phyloP scores from a whole-genome alignment of 1,284 basidiomycete species.

The Irpex rosettiformis region DNA sequence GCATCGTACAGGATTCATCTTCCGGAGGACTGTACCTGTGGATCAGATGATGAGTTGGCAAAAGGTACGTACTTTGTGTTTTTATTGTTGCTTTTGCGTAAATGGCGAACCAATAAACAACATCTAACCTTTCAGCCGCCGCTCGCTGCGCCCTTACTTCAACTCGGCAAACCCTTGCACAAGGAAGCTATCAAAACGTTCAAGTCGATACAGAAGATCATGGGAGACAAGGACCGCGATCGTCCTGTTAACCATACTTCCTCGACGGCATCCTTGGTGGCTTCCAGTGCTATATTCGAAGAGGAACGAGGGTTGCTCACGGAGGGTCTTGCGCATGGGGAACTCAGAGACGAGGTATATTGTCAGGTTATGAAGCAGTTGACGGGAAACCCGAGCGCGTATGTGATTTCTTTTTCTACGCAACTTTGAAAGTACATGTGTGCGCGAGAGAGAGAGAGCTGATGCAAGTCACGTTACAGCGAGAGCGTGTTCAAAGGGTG shows the following conservation, averaged over 20 bases:
- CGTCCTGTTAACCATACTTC: conserved; percentile 58
- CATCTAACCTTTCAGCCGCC: conserved; percentile 46
- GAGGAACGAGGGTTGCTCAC: conserved; percentile 85
- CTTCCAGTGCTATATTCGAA: conserved; percentile 51
- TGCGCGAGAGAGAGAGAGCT: too few species aligned
- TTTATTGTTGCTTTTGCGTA: not conserved
- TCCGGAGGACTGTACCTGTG: conserved; percentile 75
- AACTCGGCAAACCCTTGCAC: conserved; percentile 55
- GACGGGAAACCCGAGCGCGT: conserved; percentile 76
- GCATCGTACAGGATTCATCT: conserved; percentile 80
- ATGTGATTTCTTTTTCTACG: conserved; percentile 31
- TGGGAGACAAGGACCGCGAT: conserved; percentile 76
- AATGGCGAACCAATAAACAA: not conserved
- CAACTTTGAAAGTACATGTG: too few species aligned
- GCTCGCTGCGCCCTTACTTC: conserved; percentile 70
- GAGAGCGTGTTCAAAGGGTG: conserved; percentile 87
- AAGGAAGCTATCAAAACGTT: conserved; percentile 82
- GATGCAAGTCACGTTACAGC: too few species aligned
- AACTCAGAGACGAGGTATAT: conserved; percentile 89
- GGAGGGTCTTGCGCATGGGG: conserved; percentile 73
- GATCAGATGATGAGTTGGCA: conserved; percentile 89
- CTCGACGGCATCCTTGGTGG: conserved; percentile 51
- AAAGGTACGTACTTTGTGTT: conserved; percentile 57
- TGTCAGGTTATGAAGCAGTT: conserved; percentile 91
- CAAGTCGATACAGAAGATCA: conserved; percentile 86